Base-by-base conservation (phyloP, 2,329 filamentous ascomycete species). In the Alternaria consortialis region DNA sequence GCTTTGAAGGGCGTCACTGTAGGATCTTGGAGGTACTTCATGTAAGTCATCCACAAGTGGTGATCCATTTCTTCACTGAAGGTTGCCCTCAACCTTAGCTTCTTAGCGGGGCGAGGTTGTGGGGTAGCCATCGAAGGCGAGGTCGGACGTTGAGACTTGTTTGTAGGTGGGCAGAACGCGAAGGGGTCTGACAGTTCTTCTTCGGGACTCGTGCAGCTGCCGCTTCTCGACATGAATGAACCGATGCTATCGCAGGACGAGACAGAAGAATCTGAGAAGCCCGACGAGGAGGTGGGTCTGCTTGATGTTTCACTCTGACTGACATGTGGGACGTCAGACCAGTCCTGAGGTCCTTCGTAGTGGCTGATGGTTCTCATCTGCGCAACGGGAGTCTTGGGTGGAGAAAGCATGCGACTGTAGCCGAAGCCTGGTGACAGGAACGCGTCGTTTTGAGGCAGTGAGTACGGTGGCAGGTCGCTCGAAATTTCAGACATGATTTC, bases 1-100 rank as follows among this genome's bases (percentile, higher is more conserved):
- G 87, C 88, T 71, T 90, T 90, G 81, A 90, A 90, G 0, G 88
- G 88, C 1, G 88, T 90, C 48, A 89, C 84, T 4, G 85, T 87
- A 20, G 88, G 88, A 73, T 90, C 87, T 63, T 88, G 86, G n/a
- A 90, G 79, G 72, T 89, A 89, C 54, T 84, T 81, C 78, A 88
- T 86, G 76, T 89, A 90, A 8, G 86, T 88, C 72, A 87, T 85
- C 87, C 88, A 89, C 32, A 90, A 77, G 70, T 90, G 88, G 57
- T 86, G 83, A 71, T 90, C 88, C 87, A 89, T 89, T 53, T 88
- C 86, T 43, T 84, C 79, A 5, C 85, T 88, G 84, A 87, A 90
- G 40, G 77, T 80, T 6, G 77, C 78, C 52, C 76, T 77, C 36
- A 80, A 74, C 71, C 81, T 84, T 54, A 80, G 68, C 61, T 81